phyloP scores from a whole-genome alignment of 164 flowering plant genomes.

The Protea cynaroides region DNA sequence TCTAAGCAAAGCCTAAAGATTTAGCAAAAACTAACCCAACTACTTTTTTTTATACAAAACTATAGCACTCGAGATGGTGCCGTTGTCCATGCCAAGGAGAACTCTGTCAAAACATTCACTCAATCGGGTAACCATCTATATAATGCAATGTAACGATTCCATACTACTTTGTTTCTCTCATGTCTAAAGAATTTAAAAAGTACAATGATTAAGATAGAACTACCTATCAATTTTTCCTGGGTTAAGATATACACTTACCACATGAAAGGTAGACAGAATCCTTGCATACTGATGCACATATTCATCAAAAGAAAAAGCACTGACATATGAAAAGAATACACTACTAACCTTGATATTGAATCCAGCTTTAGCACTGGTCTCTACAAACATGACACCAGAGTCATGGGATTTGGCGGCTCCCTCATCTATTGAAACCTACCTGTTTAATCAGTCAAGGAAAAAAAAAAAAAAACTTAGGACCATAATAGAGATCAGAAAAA shows the following conservation, averaged over 20 bases:
- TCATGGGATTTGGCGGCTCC: constrained; percentile 74
- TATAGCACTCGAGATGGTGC: neutral
- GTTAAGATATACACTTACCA: neutral
- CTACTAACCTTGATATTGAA: constrained; percentile 62
- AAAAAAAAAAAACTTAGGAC: neutral
- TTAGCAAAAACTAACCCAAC: too few relatives aligned
- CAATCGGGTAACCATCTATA: too few relatives aligned
- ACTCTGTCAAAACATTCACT: too few relatives aligned
- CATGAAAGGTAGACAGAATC: constrained; percentile 5
- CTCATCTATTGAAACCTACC: constrained; percentile 91
- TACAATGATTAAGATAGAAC: too few relatives aligned
- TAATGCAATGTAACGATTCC: too few relatives aligned
- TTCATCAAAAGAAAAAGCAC: neutral
- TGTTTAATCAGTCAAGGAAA: constrained; percentile 20
- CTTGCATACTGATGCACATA: neutral
- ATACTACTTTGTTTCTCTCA: too few relatives aligned
- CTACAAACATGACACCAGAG: constrained; percentile 73
- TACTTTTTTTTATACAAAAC: neutral
- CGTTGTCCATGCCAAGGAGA: neutral
- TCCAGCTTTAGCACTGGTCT: constrained; percentile 80
- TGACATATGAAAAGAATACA: neutral
- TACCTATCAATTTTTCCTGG: too few relatives aligned
- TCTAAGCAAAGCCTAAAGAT: too few relatives aligned
- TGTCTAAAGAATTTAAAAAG: too few relatives aligned
- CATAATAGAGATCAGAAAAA: neutral